Base-by-base conservation (phyloP, 1,139 yeast genomes). In the Ashbya aceris region DNA sequence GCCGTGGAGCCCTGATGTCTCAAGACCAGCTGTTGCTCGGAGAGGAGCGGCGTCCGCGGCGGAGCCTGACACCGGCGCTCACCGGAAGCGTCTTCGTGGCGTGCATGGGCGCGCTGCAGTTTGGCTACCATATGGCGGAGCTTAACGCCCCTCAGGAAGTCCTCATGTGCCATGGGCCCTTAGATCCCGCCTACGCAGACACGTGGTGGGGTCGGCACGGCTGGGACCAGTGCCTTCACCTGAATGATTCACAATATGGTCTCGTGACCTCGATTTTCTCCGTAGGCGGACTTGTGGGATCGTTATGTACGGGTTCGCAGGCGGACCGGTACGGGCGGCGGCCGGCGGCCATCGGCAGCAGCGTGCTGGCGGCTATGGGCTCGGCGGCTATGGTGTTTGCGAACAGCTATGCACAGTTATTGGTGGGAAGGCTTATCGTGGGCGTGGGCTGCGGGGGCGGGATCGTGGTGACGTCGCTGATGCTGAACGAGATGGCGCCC, bases 361-460 rank as follows among this genome's bases (percentile, higher is more conserved):
- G 79, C 38, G 37, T 68, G 0, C 58, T 79, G 2, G 83, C 74
- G 52, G 60, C 77, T 6, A 28, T 80, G n/a, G 96, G 97, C 0
- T 79, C 95, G 0, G 52, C 74, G 3, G 48, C 83, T 17, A 78
- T 82, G 60, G 77, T 79, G 6, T 52, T 68, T 11, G 69, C 84
- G 11, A 66, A 70, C 38, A 56, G 67, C 9, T 74, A 73, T 45
- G 17, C 47, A 8, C 55, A 60, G 6, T 61, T 89, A 49, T 57
- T 77, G 11, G n/a, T 73, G 10, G 97, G 96, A 0, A 69, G 98
- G 45, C 71, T 86, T 43, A 54, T 84, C 5, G 75, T 83, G 30
- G 98, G 98, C 0, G 44, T 86, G 5, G 95, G 84, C 2, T 94
- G 96, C 7, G 98, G 98, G 4, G 70, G 81, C 8, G 82, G 91